Evolutionary conservation across 208 protist species (phyloP).

Genomic region (Eutreptiella sp.): DNA sequence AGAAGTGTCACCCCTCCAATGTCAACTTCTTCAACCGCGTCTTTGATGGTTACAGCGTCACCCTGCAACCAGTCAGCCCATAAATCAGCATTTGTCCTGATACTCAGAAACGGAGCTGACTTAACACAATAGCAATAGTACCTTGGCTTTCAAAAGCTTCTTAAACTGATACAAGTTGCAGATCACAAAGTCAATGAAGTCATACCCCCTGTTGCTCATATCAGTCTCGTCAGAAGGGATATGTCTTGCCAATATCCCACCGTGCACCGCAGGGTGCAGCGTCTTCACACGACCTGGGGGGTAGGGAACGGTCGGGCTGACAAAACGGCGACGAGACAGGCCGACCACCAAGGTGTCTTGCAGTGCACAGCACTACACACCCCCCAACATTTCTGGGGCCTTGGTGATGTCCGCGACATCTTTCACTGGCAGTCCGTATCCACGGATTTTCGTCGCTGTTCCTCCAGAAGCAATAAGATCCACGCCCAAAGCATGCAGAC

Average conservation of each 20-base stretch:
- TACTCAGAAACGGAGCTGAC: too few species aligned
- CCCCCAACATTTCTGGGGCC: slow-evolving; percentile 18
- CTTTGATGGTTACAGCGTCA: background rate
- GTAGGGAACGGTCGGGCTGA: too few species aligned
- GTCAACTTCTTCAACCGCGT: slow-evolving; percentile 24
- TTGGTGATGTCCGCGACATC: slow-evolving; percentile 24
- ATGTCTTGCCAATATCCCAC: slow-evolving; percentile 6
- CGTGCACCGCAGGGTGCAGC: slow-evolving; percentile 22
- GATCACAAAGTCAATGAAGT: slow-evolving; percentile 17
- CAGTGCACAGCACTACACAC: too few species aligned
- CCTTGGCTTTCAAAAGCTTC: slow-evolving; percentile 2
- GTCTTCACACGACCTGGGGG: slow-evolving; percentile 21
- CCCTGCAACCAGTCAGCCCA: too few species aligned
- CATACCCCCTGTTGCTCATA: slow-evolving; percentile 3
- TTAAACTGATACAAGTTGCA: slow-evolving; percentile 23
- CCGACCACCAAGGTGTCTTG: too few species aligned
- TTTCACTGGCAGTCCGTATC: background rate
- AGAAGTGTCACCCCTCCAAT: slow-evolving; percentile 21
- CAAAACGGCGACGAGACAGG: too few species aligned
- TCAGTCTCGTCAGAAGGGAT: slow-evolving; percentile 6
- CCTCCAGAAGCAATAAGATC: slow-evolving; percentile 6
- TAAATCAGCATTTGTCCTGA: too few species aligned
- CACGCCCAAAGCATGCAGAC: background rate
- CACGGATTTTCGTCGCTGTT: slow-evolving; percentile 5
- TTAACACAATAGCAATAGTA: too few species aligned